These are phyloP conservation scores for Fusarium sp. DNA, from an alignment of 2,329 filamentous ascomycete genomes.

Conservation along the genomic window DNA sequence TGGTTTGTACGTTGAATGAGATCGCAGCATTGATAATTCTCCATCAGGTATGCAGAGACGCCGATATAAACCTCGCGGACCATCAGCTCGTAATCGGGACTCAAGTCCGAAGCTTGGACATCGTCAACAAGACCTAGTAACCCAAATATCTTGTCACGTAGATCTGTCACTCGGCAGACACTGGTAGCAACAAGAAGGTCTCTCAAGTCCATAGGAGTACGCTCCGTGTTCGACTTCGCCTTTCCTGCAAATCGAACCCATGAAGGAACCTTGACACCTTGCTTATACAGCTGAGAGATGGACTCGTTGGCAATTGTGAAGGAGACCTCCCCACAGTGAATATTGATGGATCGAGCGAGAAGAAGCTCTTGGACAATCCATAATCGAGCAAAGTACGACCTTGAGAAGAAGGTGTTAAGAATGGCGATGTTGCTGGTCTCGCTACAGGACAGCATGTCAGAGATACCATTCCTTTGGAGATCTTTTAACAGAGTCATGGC, in stretches of 20 bases:
- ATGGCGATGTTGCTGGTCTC: rapidly evolving
- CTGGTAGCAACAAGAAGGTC: neutral
- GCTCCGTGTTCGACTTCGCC: rapidly evolving
- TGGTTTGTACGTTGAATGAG: neutral
- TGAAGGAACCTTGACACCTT: neutral
- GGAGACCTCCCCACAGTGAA: rapidly evolving
- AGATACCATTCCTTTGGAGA: rapidly evolving
- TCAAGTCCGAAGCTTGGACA: rapidly evolving
- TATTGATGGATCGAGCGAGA: rapidly evolving
- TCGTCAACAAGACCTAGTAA: neutral
- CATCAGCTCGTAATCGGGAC: neutral
- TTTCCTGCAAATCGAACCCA: neutral
- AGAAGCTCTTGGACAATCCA: neutral
- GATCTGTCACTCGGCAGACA: neutral
- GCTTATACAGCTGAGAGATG: rapidly evolving
- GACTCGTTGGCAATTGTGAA: neutral
- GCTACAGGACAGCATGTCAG: rapidly evolving
- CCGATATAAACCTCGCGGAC: neutral
- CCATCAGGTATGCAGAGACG: rapidly evolving
- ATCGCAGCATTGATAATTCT: neutral
- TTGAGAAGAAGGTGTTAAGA: neutral
- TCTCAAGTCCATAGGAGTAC: rapidly evolving
- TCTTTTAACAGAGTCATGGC: rapidly evolving
- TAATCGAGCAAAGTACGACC: neutral
- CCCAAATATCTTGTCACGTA: neutral